Conservation (phyloP, 2,329 filamentous ascomycete species). For the Tolypocladium paradoxum region DNA sequence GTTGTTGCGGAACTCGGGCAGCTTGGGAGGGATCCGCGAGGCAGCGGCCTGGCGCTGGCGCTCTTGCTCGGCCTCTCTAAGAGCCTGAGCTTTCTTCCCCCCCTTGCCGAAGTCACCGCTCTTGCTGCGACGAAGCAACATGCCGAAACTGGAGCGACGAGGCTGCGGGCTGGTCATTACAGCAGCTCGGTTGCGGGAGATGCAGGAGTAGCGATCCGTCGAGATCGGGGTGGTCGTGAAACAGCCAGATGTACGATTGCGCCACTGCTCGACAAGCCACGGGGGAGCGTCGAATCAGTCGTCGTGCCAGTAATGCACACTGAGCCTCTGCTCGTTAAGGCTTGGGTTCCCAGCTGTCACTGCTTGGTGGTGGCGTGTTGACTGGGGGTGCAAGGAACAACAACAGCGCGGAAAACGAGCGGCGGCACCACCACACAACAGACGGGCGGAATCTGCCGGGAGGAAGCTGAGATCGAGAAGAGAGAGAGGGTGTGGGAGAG, state of each 20-base stretch:
- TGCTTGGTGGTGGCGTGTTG: background rate
- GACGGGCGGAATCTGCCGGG: background rate
- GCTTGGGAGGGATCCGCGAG: slow-evolving; percentile 36
- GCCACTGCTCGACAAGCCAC: background rate
- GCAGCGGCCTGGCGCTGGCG: slow-evolving; percentile 37
- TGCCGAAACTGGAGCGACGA: slow-evolving; percentile 36
- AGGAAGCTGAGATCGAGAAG: background rate
- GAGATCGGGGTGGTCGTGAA: slow-evolving; percentile 7
- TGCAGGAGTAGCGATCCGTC: slow-evolving; percentile 7
- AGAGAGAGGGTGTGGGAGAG: background rate
- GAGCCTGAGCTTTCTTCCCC: slow-evolving; percentile 47
- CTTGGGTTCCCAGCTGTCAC: background rate
- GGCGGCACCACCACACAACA: background rate
- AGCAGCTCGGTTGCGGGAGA: slow-evolving; percentile 6
- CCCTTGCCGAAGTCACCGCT: slow-evolving; percentile 53
- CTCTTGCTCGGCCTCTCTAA: slow-evolving; percentile 38
- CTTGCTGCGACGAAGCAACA: slow-evolving; percentile 57
- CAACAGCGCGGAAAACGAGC: background rate
- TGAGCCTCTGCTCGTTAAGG: background rate
- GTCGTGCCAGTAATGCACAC: background rate
- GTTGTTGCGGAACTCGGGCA: slow-evolving; percentile 41
- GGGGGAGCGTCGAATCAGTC: background rate
- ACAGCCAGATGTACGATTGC: background rate
- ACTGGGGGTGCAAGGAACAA: too few relatives aligned
- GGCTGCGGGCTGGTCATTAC: slow-evolving; percentile 19